Evolutionary conservation across 306 rosid species (phyloP).

Genomic region (Elaeagnus macrophylla): DNA sequence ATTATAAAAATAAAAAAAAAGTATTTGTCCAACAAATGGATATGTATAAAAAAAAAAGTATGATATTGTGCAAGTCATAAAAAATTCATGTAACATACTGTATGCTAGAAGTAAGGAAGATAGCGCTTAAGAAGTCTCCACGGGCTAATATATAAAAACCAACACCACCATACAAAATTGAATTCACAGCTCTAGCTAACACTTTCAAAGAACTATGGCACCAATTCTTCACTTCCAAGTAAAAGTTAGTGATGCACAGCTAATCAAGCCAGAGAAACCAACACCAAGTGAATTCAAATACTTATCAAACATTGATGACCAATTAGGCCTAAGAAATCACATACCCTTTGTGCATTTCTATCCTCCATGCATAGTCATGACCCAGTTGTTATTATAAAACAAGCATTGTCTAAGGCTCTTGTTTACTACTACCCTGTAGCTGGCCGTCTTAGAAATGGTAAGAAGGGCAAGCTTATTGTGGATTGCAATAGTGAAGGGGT

Average conservation of each 20-base stretch:
- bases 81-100: too few species aligned
- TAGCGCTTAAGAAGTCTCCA: too few species aligned
- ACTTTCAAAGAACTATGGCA: not conserved
- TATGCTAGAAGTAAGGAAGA: too few species aligned
- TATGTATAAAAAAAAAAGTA: too few species aligned
- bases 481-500: slow-evolving; percentile 19
- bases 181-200: too few species aligned
- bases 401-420: slow-evolving; percentile 13
- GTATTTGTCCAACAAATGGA: too few species aligned
- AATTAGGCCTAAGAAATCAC: slow-evolving; percentile 22
- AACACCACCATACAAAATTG: too few species aligned
- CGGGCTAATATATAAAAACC: too few species aligned
- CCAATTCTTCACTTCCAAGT: slow-evolving; percentile 3
- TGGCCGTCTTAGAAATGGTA: slow-evolving; percentile 9
- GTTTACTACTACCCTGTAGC: slow-evolving; percentile 19
- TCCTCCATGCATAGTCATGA: slow-evolving; percentile 4
- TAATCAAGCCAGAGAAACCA: slow-evolving; percentile 13
- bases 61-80: too few species aligned
- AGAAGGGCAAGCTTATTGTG: slow-evolving; percentile 20
- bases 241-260: slow-evolving; percentile 4
- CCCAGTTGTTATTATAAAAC: slow-evolving; percentile 7
- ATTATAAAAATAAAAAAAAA: too few species aligned
- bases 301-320: slow-evolving; percentile 25
- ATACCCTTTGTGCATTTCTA: slow-evolving; percentile 22
- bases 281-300: slow-evolving; percentile 9